Evolutionary conservation across 2,329 filamentous ascomycete species (phyloP).

Genomic region (Claviceps digitariae): DNA sequence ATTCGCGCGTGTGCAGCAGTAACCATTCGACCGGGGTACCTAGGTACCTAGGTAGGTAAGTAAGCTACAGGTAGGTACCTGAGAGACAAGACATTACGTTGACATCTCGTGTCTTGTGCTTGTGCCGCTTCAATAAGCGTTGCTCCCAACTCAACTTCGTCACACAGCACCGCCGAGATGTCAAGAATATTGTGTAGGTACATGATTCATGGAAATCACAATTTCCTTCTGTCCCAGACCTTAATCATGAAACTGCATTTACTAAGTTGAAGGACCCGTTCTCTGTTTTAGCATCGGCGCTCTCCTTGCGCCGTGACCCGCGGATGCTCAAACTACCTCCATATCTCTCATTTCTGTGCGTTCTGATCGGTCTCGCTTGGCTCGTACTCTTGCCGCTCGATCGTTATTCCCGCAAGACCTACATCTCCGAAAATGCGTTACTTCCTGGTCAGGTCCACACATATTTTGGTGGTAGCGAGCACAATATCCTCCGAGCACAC

Average conservation of each 20-base stretch:
- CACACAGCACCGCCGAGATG: conserved; percentile 22
- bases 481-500: conserved; percentile 86
- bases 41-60: too few species aligned
- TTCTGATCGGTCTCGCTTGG: conserved; percentile 78
- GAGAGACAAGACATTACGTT: not conserved
- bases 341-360: conserved; percentile 73
- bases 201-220: not conserved
- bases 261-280: not conserved
- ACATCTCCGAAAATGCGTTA: conserved; percentile 95
- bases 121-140: not conserved
- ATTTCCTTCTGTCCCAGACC: not conserved
- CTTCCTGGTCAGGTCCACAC: conserved; percentile 94
- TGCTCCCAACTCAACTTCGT: not conserved
- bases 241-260: not conserved
- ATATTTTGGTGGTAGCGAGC: conserved; percentile 92
- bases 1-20: not conserved
- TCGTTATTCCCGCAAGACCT: conserved; percentile 81
- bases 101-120: not conserved
- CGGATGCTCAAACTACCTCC: conserved; percentile 72
- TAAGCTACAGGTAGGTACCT: too few species aligned
- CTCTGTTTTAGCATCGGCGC: conserved; percentile 35
- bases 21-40: not conserved
- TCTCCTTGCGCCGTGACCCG: conserved; percentile 66
- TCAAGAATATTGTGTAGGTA: conserved; percentile 40
- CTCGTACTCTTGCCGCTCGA: conserved; percentile 80